Conservation (phyloP, 2,329 filamentous ascomycete genomes). For the Zarea fungicola region DNA sequence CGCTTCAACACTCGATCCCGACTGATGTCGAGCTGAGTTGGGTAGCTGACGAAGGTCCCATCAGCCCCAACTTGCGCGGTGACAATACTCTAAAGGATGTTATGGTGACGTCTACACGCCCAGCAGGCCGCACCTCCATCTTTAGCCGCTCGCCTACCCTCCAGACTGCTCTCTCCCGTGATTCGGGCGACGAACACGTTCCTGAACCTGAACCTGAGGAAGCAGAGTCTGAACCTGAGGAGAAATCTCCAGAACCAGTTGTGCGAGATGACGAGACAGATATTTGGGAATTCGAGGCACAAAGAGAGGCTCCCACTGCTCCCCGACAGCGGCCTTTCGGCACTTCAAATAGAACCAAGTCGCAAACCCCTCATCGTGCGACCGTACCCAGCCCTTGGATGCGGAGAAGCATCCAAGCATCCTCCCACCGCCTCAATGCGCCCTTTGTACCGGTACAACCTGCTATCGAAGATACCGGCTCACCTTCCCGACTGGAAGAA, state of each 20-base stretch:
- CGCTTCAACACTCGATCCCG: conserved; percentile 25
- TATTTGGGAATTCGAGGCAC: conserved; percentile 54
- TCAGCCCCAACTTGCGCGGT: conserved; percentile 31
- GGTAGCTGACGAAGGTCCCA: conserved; percentile 33
- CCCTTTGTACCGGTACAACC: not conserved
- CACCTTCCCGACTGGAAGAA: conserved; percentile 12
- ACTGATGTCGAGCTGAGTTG: conserved; percentile 40
- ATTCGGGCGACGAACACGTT: too few species aligned
- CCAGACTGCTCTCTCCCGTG: not conserved
- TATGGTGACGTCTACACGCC: conserved; percentile 14
- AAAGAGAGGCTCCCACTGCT: conserved; percentile 37
- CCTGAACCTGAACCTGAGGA: not conserved
- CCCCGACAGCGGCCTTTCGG: conserved; percentile 26
- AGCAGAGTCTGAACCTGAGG: not conserved
- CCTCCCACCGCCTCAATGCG: conserved; percentile 17
- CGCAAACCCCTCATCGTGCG: conserved; percentile 19
- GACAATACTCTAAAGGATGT: conserved; percentile 30
- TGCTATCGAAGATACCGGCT: conserved; percentile 15
- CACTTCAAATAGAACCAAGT: conserved; percentile 19
- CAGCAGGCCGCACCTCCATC: not conserved
- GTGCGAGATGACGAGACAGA: conserved; percentile 43
- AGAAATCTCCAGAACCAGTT: not conserved
- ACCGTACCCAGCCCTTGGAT: conserved; percentile 37
- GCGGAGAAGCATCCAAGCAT: conserved; percentile 19
- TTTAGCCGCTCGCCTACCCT: not conserved